Evolutionary conservation across 495 filamentous ascomycete species (phyloP).

Genomic region (Podospora tetraspora): DNA sequence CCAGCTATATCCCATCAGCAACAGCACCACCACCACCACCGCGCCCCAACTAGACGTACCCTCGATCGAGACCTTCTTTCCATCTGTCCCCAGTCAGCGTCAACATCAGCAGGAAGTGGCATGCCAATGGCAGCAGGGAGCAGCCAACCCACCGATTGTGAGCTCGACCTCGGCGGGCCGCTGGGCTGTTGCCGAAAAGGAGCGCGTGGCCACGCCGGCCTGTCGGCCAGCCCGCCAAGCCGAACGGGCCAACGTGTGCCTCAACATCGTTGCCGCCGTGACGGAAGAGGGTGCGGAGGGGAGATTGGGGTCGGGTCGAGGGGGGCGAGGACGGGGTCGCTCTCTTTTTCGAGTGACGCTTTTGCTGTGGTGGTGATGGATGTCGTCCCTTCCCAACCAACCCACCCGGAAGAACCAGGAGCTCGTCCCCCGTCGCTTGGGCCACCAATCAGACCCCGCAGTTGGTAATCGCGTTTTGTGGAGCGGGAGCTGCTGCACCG

Average conservation of each 20-base stretch:
- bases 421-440: conserved; percentile 20
- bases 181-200: conserved; percentile 67
- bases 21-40: conserved; percentile 21
- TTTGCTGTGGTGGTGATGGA: conserved; percentile 6
- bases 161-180: conserved; percentile 87
- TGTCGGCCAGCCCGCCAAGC: conserved; percentile 71
- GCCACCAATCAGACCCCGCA: conserved; percentile 24
- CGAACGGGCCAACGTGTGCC: conserved; percentile 81
- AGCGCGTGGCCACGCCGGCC: conserved; percentile 57
- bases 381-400: conserved; percentile 4
- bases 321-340: conserved; percentile 6
- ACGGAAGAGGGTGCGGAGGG: conserved; percentile 38
- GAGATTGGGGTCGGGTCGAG: conserved; percentile 9
- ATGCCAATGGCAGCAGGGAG: conserved; percentile 17
- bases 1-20: conserved; percentile 52
- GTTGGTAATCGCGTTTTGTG: conserved; percentile 21
- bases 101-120: conserved; percentile 31
- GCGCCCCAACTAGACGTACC: conserved; percentile 45
- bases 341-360: conserved; percentile 9
- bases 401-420: conserved; percentile 20
- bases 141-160: conserved; percentile 68
- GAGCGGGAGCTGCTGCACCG: not conserved
- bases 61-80: conserved; percentile 93
- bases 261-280: conserved; percentile 69
- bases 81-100: conserved; percentile 59